Conservation (phyloP, 192 early-diverging fungal species). For the Coemansia sp. region DNA sequence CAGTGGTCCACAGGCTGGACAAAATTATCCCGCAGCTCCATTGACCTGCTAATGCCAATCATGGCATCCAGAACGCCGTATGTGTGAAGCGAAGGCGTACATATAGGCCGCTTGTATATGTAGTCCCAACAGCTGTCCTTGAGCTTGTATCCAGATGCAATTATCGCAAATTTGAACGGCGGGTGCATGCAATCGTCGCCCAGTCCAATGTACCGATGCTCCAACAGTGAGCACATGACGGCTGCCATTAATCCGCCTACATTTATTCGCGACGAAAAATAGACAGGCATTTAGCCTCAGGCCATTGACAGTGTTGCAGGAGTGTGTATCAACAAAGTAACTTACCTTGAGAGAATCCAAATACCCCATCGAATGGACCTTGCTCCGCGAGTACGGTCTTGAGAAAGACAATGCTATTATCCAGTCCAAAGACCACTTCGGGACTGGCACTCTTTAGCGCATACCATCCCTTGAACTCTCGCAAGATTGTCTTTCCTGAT, state of each 20-base stretch:
- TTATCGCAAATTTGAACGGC: conserved; percentile 32
- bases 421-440: conserved; percentile 25
- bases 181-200: conserved; percentile 9
- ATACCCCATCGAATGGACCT: conserved; percentile 47
- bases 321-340: background rate
- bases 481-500: conserved; percentile 17
- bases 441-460: conserved; percentile 28
- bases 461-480: conserved; percentile 34
- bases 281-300: background rate
- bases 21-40: conserved; percentile 25
- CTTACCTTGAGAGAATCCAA: conserved; percentile 50
- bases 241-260: conserved; percentile 47
- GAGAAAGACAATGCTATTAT: conserved; percentile 27
- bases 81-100: conserved; percentile 40
- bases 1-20: conserved; percentile 13
- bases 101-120: conserved; percentile 26
- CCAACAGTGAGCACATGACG: conserved; percentile 30
- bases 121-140: conserved; percentile 25
- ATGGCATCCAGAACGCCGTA: conserved; percentile 46
- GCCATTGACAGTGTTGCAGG: too few relatives aligned
- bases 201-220: conserved; percentile 9
- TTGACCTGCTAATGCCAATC: conserved; percentile 32
- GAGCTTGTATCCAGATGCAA: conserved; percentile 47
- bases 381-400: conserved; percentile 20
- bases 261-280: background rate